Evolutionary conservation across 108 stramenopile species (phyloP).

Genomic region (Nitzschia sp.): DNA sequence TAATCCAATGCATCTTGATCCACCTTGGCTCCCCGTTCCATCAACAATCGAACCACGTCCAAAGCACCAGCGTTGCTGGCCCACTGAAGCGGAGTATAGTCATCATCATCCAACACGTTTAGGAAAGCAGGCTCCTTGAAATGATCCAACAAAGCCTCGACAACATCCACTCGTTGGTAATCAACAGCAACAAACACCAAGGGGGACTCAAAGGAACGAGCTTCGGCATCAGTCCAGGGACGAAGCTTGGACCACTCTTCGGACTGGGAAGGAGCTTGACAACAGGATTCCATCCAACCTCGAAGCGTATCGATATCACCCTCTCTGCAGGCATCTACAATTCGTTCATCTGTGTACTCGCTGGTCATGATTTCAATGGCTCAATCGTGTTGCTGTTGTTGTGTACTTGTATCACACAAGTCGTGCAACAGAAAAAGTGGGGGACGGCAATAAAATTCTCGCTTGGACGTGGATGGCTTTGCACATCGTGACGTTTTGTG

Average conservation of each 20-base stretch:
- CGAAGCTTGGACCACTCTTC: not conserved
- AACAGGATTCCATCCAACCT: not conserved
- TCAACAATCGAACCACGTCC: conserved; percentile 48
- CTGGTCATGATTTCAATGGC: too few relatives aligned
- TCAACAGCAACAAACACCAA: conserved; percentile 53
- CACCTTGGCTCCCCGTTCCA: conserved; percentile 27
- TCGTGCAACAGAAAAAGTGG: too few relatives aligned
- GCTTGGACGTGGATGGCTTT: too few relatives aligned
- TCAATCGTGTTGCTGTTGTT: too few relatives aligned
- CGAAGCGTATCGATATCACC: conserved; percentile 1
- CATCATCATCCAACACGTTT: conserved; percentile 6
- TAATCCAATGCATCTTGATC: conserved; percentile 45
- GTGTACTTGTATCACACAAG: too few relatives aligned
- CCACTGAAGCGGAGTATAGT: conserved; percentile 45
- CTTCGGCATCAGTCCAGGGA: conserved; percentile 22
- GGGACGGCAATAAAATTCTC: too few relatives aligned
- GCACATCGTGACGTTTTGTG: too few relatives aligned
- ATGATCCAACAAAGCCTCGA: conserved; percentile 30
- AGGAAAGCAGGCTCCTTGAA: not conserved
- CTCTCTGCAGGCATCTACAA: conserved; percentile 13
- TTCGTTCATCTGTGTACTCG: too few relatives aligned
- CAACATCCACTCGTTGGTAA: conserved; percentile 42
- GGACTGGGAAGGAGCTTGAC: too few relatives aligned
- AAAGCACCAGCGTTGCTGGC: conserved; percentile 43
- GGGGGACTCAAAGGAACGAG: conserved; percentile 23